These are phyloP conservation scores for Phaeoacremonium minimum DNA, from an alignment of 2,329 filamentous ascomycete genomes.

Conservation along the genomic window DNA sequence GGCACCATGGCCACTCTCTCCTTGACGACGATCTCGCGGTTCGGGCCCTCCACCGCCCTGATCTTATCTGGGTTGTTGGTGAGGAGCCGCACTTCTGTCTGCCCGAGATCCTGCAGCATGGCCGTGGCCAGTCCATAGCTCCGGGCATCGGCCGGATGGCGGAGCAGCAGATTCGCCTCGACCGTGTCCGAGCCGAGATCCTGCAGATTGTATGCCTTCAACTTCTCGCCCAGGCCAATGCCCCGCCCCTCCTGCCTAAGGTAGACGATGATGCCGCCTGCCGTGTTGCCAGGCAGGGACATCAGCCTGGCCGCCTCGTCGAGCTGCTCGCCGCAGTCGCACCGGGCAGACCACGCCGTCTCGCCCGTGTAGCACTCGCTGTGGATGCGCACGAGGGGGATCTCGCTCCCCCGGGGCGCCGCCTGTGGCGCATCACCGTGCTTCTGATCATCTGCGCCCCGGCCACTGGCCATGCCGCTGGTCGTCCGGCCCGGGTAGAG, in stretches of 20 bases:
- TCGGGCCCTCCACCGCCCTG: constrained; percentile 85
- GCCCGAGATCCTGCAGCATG: constrained; percentile 82
- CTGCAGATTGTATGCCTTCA: constrained; percentile 97
- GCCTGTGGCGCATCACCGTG: constrained; percentile 6
- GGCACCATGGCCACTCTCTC: constrained; percentile 96
- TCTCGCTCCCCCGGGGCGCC: constrained; percentile 6
- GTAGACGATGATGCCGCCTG: constrained; percentile 90
- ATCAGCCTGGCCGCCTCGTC: constrained; percentile 94
- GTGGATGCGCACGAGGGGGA: constrained; percentile 86
- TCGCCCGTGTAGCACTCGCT: constrained; percentile 98
- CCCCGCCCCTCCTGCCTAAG: constrained; percentile 92
- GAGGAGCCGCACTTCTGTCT: constrained; percentile 72
- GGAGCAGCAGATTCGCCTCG: constrained; percentile 84
- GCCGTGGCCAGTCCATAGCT: constrained; percentile 96
- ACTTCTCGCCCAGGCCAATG: constrained; percentile 89
- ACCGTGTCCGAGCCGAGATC: constrained; percentile 97
- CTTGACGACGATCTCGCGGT: constrained; percentile 78
- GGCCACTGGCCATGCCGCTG: constrained; percentile 51
- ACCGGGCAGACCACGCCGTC: constrained; percentile 95
- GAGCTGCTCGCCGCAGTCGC: constrained; percentile 95
- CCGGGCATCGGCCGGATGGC: constrained; percentile 90
- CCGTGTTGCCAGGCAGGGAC: constrained; percentile 61
- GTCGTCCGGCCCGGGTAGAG: constrained; percentile 80
- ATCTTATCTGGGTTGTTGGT: constrained; percentile 99
- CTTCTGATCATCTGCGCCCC: constrained; percentile 13